Base-by-base conservation (phyloP, 2,329 filamentous ascomycete species). In the Sclerotinia borealis region DNA sequence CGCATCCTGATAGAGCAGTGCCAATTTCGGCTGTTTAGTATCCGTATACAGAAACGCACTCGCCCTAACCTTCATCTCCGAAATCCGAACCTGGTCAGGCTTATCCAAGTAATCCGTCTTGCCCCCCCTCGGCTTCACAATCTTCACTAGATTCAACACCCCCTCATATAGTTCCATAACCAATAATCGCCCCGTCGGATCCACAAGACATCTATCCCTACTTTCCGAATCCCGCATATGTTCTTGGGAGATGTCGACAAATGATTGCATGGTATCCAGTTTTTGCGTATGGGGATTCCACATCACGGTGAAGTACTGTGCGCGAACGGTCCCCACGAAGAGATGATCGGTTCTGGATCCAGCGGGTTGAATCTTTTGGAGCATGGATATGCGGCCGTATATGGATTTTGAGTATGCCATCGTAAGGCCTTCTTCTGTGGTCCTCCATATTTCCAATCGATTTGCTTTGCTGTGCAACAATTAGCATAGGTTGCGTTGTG, bases 251-350 rank as follows among this genome's bases (percentile, higher is more conserved):
- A 77, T 71, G 66, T 88, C 85, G 47, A 79, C 76, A 47, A 84
- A 82, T 1, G 77, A 71, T 69, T 69, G 78, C 27, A 82, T 73
- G 0, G 81, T 84, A 10, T 83, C 79, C 2, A 88, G 75, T 63
- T 79, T 75, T 25, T 76, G 76, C 5, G 72, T 79, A 73, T 83
- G 76, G 0, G 81, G 72, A 70, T 97, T 87, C 93, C 95, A 99
- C 19, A 83, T 86, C 25, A 96, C 76, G 1, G 92, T 96, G 75
- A 98, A 96, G 78, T 96, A 98, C 71, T 92, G 88, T 70, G 91
- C 90, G 62, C 90, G 86, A 73, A 96, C 90, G 52, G 95, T 99
- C 56, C 92, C 93, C 63, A 99, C 84, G 74, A 99, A 96, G 65
- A 99, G 84, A 66, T 97, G 85, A 70, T 98, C 92, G 54, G 87